These are phyloP conservation scores for Rhododendron simsii DNA, from an alignment of 148 eudicot species.

Conservation along the genomic window DNA sequence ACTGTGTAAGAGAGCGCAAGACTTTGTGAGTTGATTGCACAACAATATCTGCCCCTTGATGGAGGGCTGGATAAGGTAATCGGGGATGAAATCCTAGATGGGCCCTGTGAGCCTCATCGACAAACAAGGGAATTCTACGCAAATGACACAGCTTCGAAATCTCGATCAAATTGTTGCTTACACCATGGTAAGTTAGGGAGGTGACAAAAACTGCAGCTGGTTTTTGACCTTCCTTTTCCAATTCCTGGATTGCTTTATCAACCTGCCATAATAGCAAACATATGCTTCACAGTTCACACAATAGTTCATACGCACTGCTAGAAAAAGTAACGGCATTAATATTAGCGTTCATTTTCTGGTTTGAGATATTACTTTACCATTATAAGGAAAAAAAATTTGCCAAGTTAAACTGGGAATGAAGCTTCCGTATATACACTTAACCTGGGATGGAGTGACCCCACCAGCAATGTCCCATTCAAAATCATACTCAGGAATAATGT, in stretches of 20 bases:
- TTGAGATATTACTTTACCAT: not conserved
- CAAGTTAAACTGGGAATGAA: not conserved
- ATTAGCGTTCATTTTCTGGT: not conserved
- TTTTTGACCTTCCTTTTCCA: constrained; percentile 48
- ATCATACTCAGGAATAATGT: constrained; percentile 60
- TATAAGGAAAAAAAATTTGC: not conserved
- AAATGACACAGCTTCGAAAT: constrained; percentile 51
- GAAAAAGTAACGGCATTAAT: not conserved
- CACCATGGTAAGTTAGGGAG: constrained; percentile 72
- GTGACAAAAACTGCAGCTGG: constrained; percentile 64
- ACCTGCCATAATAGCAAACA: constrained; percentile 39
- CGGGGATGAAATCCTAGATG: constrained; percentile 71
- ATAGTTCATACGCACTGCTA: not conserved
- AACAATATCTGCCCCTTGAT: constrained; percentile 67
- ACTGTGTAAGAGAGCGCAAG: constrained; percentile 66
- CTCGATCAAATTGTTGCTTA: constrained; percentile 56
- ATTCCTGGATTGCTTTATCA: constrained; percentile 50
- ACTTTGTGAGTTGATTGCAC: constrained; percentile 89
- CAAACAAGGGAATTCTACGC: constrained; percentile 48
- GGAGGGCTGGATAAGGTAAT: constrained; percentile 58
- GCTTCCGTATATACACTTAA: constrained; percentile 31
- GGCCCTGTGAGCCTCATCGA: constrained; percentile 87
- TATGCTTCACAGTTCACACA: not conserved
- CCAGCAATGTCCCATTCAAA: constrained; percentile 62
- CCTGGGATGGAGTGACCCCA: constrained; percentile 60